Base-by-base conservation (phyloP, 768 basidiomycete genomes). In the Chalciporus sphaerocephalus region DNA sequence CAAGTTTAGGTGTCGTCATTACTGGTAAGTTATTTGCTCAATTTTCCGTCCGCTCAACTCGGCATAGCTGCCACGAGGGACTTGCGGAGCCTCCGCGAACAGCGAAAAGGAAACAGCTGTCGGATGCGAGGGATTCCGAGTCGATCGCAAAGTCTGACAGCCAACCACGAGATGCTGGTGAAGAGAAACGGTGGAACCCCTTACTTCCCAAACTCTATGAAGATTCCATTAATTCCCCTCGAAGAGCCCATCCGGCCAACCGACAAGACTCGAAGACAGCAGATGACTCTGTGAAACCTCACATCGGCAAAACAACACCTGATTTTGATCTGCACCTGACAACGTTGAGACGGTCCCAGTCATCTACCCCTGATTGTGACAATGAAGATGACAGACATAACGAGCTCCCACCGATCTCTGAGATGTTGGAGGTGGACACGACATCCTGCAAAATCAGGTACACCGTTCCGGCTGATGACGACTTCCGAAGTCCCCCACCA, bases 21-120 rank as follows among this genome's bases (percentile, higher is more conserved):
- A 82, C 27, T 92, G 90, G 90, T 51, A 70, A 33, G 40, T 52
- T 22, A 41, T 12, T 15, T 52, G 51, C 32, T 34, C 37, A 32
- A 36, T 20, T 22, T 15, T 18, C 35, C 8, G 2, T 30, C 42
- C 42, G 30, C 53, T 58, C 43, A 59, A 16, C 41, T 33, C 42
- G 39, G 38, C 21, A n/a, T 52, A 92, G 89, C 59, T 91, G 89
- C 55, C 76, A 81, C 28, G 83, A 90, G 18, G 89, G 89, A 1
- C 55, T 85, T 11, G 52, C 62, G 12, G 79, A 76, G 41, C 81
- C 81, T 20, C 75, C 74, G 52, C 51, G 71, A 39, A 42, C 54
- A 35, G 51, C 65, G 21, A 75, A 67, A 51, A 69, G 62, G 52
- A 58, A 44, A 44, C 40, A 43, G 10, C 40, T 44, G 48, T 20